A percentile compares a stretch with the other conserved stretches of the same genome.
Conservation (phyloP, 2,329 filamentous ascomycete species). For the Colletotrichum karsti region DNA sequence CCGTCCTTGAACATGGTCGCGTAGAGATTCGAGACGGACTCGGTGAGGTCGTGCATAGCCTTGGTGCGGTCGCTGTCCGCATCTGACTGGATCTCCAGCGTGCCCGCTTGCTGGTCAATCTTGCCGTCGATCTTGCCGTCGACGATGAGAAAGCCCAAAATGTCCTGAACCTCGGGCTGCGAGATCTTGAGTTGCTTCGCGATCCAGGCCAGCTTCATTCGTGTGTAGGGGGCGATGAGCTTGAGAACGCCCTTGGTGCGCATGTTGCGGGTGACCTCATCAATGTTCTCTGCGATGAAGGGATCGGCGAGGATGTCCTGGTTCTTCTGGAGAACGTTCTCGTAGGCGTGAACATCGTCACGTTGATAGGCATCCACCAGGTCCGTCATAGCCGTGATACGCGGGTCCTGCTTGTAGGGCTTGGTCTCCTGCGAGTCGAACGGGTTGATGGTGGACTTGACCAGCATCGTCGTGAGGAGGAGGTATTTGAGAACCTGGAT, state of each 20-base stretch:
- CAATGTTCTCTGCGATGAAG: conserved; percentile 98
- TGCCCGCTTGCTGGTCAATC: conserved; percentile 89
- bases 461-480: conserved; percentile 95
- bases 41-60: conserved; percentile 77
- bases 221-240: conserved; percentile 92
- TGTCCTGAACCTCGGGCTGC: conserved; percentile 89
- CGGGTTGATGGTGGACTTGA: conserved; percentile 98
- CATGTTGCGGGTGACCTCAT: conserved; percentile 98
- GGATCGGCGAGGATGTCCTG: conserved; percentile 89
- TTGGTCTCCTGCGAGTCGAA: conserved; percentile 99
- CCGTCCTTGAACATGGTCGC: conserved; percentile 78
- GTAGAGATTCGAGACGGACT: conserved; percentile 75
- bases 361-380: conserved; percentile 96
- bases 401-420: conserved; percentile 94
- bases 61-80: conserved; percentile 78
- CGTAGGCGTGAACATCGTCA: conserved; percentile 92
- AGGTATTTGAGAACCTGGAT: conserved; percentile 98
- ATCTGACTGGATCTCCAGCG: conserved; percentile 79
- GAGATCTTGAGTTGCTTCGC: conserved; percentile 88
- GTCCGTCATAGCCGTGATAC: conserved; percentile 96
- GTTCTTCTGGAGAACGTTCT: conserved; percentile 86
- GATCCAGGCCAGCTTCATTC: conserved; percentile 89
- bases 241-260: conserved; percentile 94
- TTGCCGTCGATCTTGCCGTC: conserved; percentile 87
- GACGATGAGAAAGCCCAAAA: conserved; percentile 92